phyloP scores from a whole-genome alignment of 768 basidiomycete genomes.

The Amanita jacksonii region DNA sequence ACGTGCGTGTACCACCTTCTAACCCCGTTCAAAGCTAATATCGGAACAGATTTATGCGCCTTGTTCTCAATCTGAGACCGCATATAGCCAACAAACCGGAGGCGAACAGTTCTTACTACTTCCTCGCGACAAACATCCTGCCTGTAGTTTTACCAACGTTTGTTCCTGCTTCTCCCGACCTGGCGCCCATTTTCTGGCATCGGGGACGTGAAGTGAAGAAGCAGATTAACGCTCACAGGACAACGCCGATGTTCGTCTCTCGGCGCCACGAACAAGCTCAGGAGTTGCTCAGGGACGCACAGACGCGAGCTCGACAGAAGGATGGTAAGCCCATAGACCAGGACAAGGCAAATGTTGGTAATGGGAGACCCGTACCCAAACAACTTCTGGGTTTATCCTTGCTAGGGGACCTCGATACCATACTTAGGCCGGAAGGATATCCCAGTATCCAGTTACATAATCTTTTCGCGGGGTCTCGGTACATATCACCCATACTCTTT shows the following conservation, averaged over 20 bases:
- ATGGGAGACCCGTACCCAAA: constrained; percentile 35
- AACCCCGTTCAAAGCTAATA: background rate
- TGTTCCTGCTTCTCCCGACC: constrained; percentile 36
- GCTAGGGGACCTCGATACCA: constrained; percentile 77
- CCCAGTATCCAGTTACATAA: constrained; percentile 54
- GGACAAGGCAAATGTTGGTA: constrained; percentile 9
- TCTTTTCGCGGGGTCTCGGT: constrained; percentile 75
- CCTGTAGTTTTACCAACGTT: constrained; percentile 75
- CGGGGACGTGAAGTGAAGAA: constrained; percentile 57
- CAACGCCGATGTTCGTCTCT: constrained; percentile 49
- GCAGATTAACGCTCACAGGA: constrained; percentile 59
- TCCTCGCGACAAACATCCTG: constrained; percentile 73
- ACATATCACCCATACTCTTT: constrained; percentile 69
- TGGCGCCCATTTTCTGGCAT: constrained; percentile 56
- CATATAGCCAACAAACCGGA: constrained; percentile 35
- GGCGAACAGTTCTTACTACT: constrained; percentile 62
- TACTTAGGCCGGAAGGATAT: constrained; percentile 61
- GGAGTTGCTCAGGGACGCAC: constrained; percentile 49
- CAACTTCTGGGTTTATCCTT: constrained; percentile 74
- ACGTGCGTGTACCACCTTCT: constrained; percentile 28
- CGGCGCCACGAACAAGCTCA: constrained; percentile 56
- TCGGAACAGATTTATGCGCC: constrained; percentile 71
- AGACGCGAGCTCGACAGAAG: constrained; percentile 66
- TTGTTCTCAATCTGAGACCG: constrained; percentile 71
- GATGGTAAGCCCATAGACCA: constrained; percentile 38